Evolutionary conservation across 306 rosid species (phyloP), one percentile per base, ranked within the genome.

Genomic region (Rosa chinensis): DNA sequence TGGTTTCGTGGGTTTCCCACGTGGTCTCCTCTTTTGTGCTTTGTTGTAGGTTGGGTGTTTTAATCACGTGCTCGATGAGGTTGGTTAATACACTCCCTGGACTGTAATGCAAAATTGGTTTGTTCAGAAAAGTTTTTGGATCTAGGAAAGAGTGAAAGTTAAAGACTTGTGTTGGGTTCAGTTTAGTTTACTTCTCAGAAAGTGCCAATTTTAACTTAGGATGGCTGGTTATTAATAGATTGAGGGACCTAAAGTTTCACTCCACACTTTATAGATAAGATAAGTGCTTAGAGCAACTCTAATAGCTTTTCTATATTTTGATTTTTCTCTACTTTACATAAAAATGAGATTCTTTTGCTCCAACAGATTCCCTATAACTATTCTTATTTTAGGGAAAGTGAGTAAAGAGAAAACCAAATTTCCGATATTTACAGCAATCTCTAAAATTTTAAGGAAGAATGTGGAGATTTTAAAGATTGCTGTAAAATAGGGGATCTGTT

Each of bases 141-240:
- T 28, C 45, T 14, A 25, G 59, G 59, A 44, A 16, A 25, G 70
- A 25, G 58, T 16, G 18, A 32, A 63, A 28, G 35, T 9, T 58
- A 17, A 16, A 23, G 8, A 21, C 23, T 75, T 42, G 32, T 82
- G 76, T 76, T 61, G 2, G 4, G n/a, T 66, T 53, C 18, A 45
- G 66, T 62, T 76, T 37, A 44, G 58, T 64, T 80, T 43, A 45
- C 48, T 25, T 55, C 47, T 55, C n/a, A 5, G 16, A 17, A 80
- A 43, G 70, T 8, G 62, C 48, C 66, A 23, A 4, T 23, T 59
- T 23, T 59, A 59, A 23, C 2, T 10, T 14, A 21, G 35, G 35
- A 23, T 0, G 67, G 67, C 18, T 25, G 8, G 12, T 11, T 25
- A 25, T 61, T 25, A 25, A 66, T 66, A 10, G 45, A 17, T 4